Conservation (phyloP, 1,284 basidiomycete species). For the Malassezia nana region DNA sequence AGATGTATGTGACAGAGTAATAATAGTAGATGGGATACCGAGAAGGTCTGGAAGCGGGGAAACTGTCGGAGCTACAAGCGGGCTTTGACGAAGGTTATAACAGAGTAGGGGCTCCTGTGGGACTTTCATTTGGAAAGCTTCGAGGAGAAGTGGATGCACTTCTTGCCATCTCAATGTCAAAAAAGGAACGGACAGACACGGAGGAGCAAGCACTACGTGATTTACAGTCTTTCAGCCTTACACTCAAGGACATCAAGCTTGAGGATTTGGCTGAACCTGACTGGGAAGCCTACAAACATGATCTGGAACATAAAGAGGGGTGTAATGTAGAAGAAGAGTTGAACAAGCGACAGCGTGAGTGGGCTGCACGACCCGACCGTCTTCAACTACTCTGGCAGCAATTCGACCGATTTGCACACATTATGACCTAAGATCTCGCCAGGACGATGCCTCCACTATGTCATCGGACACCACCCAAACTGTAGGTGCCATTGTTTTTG, state of each 20-base stretch:
- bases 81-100: slow-evolving; percentile 72
- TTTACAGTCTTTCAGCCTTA: background rate
- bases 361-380: background rate
- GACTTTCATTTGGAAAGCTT: slow-evolving; percentile 61
- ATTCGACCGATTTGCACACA: background rate
- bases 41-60: slow-evolving; percentile 72
- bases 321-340: background rate
- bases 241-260: background rate
- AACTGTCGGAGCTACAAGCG: slow-evolving; percentile 63
- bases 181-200: background rate
- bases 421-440: background rate
- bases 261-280: slow-evolving; percentile 10
- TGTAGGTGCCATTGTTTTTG: background rate
- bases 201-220: background rate
- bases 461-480: background rate
- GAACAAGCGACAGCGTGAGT: background rate
- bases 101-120: slow-evolving; percentile 60
- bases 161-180: background rate
- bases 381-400: background rate
- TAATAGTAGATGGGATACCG: slow-evolving; percentile 63
- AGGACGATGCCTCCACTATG: background rate
- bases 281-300: slow-evolving; percentile 10
- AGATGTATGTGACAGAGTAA: slow-evolving; percentile 10
- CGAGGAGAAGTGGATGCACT: slow-evolving; percentile 52
- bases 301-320: slow-evolving; percentile 2